phyloP scores from a whole-genome alignment of 495 filamentous ascomycete genomes.

The Penicillium herquei region DNA sequence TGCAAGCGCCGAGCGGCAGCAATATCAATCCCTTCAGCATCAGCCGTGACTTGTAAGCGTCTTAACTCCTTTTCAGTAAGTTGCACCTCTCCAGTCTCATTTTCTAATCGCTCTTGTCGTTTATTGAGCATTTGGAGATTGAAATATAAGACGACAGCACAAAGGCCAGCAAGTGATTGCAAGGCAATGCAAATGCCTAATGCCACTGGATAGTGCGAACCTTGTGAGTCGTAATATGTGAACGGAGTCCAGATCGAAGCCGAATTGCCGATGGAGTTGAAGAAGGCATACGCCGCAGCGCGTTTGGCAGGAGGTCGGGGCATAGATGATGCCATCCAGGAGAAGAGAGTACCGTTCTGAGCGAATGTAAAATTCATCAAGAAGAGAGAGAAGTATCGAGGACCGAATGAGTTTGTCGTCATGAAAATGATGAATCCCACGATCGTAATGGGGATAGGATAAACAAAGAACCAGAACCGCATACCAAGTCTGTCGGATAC shows the following conservation, averaged over 20 bases:
- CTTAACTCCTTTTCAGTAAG: conserved; percentile 28
- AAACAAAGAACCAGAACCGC: conserved; percentile 49
- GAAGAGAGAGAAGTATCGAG: conserved; percentile 49
- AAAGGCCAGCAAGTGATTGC: conserved; percentile 16
- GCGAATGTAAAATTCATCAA: conserved; percentile 51
- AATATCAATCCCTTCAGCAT: conserved; percentile 36
- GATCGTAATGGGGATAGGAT: conserved; percentile 44
- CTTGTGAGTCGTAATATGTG: conserved; percentile 37
- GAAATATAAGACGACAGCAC: conserved; percentile 4
- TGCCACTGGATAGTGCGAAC: conserved; percentile 39
- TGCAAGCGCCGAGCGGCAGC: conserved; percentile 28
- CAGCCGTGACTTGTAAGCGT: conserved; percentile 33
- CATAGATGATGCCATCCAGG: conserved; percentile 50
- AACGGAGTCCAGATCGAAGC: conserved; percentile 51
- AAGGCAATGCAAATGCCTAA: conserved; percentile 47
- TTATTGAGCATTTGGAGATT: conserved; percentile 26
- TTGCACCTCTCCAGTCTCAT: conserved; percentile 18
- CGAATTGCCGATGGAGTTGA: conserved; percentile 48
- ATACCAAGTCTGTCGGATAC: conserved; percentile 39
- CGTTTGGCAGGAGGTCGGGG: conserved; percentile 51
- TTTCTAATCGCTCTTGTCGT: conserved; percentile 30
- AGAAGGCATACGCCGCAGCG: conserved; percentile 49
- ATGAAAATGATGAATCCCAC: conserved; percentile 49
- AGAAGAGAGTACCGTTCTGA: conserved; percentile 47
- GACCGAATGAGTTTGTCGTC: conserved; percentile 41